Percentiles rank a stretch among this genome's conserved stretches.
Evolutionary conservation across 2,329 filamentous ascomycete species (phyloP).

Genomic region (Epichloe bromicola): DNA sequence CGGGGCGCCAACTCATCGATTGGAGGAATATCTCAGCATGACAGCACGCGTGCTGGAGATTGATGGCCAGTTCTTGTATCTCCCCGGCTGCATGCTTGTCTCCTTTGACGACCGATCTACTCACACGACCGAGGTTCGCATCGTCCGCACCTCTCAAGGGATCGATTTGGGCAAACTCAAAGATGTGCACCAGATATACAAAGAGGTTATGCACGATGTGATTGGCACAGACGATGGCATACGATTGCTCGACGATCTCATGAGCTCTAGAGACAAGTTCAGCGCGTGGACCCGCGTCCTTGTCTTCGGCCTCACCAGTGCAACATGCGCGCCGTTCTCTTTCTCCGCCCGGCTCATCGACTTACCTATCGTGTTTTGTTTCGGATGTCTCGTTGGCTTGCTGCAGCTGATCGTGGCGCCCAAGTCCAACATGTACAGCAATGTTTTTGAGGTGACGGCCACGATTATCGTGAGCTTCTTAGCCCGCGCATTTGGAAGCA

Average conservation of each 20-base stretch:
- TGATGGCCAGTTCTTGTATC: slow-evolving; percentile 76
- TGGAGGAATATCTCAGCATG: slow-evolving; percentile 84
- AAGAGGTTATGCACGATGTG: slow-evolving; percentile 49
- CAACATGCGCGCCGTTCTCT: slow-evolving; percentile 60
- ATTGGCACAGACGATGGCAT: slow-evolving; percentile 46
- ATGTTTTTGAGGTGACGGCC: slow-evolving; percentile 52
- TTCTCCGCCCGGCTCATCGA: slow-evolving; percentile 61
- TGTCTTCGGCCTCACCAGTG: slow-evolving; percentile 61
- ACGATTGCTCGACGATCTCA: slow-evolving; percentile 38
- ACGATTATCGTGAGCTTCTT: slow-evolving; percentile 49
- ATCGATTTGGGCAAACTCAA: slow-evolving; percentile 49
- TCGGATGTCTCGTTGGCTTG: slow-evolving; percentile 57
- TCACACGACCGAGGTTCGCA: slow-evolving; percentile 54
- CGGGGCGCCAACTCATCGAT: slow-evolving; percentile 76
- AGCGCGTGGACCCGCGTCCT: slow-evolving; percentile 40
- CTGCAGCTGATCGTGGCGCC: slow-evolving; percentile 59
- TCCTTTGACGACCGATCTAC: slow-evolving; percentile 64
- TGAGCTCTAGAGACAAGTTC: slow-evolving; percentile 42
- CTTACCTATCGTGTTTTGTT: slow-evolving; percentile 55
- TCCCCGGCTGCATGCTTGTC: slow-evolving; percentile 85
- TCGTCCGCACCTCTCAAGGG: slow-evolving; percentile 44
- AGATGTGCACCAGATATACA: slow-evolving; percentile 49
- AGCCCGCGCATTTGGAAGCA: slow-evolving; percentile 49
- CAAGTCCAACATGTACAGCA: slow-evolving; percentile 52
- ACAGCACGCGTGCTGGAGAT: slow-evolving; percentile 73